Conservation (phyloP, 1,139 yeast species). For the Pichia sorboxylosa region DNA sequence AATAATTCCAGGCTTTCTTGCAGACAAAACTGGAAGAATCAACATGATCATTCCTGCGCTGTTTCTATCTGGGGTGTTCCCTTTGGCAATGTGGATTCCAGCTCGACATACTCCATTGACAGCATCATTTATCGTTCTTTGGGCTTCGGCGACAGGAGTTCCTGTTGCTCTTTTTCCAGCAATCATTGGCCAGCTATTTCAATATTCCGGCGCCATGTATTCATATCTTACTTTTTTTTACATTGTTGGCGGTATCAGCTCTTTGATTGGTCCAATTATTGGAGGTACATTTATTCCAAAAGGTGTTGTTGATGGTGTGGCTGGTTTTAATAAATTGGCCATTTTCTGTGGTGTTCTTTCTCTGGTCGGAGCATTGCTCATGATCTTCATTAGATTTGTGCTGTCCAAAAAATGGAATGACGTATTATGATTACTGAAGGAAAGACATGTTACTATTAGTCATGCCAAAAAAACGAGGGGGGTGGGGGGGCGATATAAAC, state of each 20-base stretch:
- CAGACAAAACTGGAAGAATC: slow-evolving; percentile 36
- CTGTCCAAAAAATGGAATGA: slow-evolving; percentile 6
- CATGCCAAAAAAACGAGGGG: no score
- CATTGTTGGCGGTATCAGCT: slow-evolving; percentile 19
- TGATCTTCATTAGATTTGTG: slow-evolving; percentile 9
- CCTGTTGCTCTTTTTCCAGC: slow-evolving; percentile 24
- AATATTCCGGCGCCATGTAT: slow-evolving; percentile 17
- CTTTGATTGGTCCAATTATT: slow-evolving; percentile 23
- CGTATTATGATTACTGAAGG: no score
- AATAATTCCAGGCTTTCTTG: slow-evolving; percentile 34
- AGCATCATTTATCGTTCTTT: slow-evolving; percentile 26
- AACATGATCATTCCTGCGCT: slow-evolving; percentile 30
- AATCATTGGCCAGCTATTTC: slow-evolving; percentile 22
- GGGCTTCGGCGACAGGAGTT: slow-evolving; percentile 24
- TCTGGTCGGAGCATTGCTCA: slow-evolving; percentile 12
- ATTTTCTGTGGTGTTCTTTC: slow-evolving; percentile 19
- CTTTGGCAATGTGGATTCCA: slow-evolving; percentile 33
- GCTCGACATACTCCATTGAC: slow-evolving; percentile 26
- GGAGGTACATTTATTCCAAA: slow-evolving; percentile 23
- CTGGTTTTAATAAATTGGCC: slow-evolving; percentile 19
- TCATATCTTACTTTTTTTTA: slow-evolving; percentile 21
- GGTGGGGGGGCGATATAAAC: no score
- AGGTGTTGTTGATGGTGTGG: slow-evolving; percentile 13
- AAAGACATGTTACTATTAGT: no score
- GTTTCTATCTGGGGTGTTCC: slow-evolving; percentile 28